Percentiles rank a stretch among this genome's conserved stretches.
Conservation (phyloP, 352 stramenopile genomes). For the Thraustotheca clavata region DNA sequence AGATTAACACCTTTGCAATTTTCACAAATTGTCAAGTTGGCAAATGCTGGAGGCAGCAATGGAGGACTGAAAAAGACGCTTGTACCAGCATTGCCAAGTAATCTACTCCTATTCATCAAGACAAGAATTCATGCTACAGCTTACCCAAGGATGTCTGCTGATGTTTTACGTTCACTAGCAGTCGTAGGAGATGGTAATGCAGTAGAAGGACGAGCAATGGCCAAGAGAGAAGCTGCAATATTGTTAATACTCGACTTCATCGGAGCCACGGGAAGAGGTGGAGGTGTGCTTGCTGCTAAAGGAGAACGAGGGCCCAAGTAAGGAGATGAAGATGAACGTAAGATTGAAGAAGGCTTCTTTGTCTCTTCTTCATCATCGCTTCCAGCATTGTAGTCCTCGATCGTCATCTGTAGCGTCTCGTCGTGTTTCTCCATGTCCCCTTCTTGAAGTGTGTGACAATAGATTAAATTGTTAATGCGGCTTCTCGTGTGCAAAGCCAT, state of each 20-base stretch:
- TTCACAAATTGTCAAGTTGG: slow-evolving; percentile 18
- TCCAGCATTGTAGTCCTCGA: background rate
- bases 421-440: background rate
- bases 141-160: background rate
- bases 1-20: slow-evolving; percentile 17
- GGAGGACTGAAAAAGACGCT: slow-evolving; percentile 14
- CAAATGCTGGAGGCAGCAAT: slow-evolving; percentile 5
- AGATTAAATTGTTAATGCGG: no score
- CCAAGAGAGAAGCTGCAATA: slow-evolving; percentile 10
- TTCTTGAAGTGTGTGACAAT: no score
- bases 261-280: no score
- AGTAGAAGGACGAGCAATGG: background rate
- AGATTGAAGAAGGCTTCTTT: background rate
- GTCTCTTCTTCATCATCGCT: slow-evolving; percentile 8
- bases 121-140: background rate
- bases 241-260: slow-evolving; percentile 17
- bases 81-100: background rate
- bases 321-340: slow-evolving; percentile 6
- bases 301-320: background rate
- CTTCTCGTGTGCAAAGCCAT: no score
- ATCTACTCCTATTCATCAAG: background rate
- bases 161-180: background rate
- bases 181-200: background rate
- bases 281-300: background rate
- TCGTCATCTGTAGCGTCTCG: background rate